Evolutionary conservation across 2,329 filamentous ascomycete species (phyloP).

Genomic region (Talaromyces sp.): DNA sequence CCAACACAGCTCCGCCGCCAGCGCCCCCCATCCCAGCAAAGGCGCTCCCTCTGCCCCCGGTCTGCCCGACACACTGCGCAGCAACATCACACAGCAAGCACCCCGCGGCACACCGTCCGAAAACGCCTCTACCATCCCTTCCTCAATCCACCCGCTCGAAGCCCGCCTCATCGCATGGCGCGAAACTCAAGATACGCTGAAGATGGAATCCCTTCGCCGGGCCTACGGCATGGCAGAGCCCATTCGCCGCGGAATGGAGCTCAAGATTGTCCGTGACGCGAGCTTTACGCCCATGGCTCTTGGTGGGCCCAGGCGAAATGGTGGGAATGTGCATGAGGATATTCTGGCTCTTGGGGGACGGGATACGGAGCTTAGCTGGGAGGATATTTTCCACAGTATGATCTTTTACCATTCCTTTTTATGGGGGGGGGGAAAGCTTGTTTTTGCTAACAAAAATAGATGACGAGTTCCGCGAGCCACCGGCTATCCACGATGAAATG

Average conservation of each 20-base stretch:
- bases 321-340: conserved; percentile 76
- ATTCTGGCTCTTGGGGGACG: conserved; percentile 66
- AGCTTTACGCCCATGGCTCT: conserved; percentile 70
- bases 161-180: conserved; percentile 86
- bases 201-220: conserved; percentile 82
- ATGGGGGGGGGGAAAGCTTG: conserved; percentile 2
- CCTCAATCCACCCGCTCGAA: conserved; percentile 83
- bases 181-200: conserved; percentile 77
- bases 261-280: conserved; percentile 76
- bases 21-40: conserved; percentile 45
- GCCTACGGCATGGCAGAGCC: conserved; percentile 92
- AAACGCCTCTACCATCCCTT: conserved; percentile 40
- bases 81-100: conserved; percentile 66
- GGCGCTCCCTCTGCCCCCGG: conserved; percentile 87
- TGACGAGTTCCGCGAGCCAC: conserved; percentile 65
- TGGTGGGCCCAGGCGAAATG: conserved; percentile 44
- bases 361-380: conserved; percentile 78
- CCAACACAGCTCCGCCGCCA: conserved; percentile 23
- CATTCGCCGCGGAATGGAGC: conserved; percentile 87
- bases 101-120: conserved; percentile 42
- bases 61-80: conserved; percentile 87
- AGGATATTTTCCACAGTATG: conserved; percentile 80
- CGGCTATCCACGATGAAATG: conserved; percentile 86
- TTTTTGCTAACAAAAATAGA: conserved; percentile 30
- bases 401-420: conserved; percentile 16